phyloP scores from a whole-genome alignment of 2,329 filamentous ascomycete genomes.

The Claviceps digitariae region DNA sequence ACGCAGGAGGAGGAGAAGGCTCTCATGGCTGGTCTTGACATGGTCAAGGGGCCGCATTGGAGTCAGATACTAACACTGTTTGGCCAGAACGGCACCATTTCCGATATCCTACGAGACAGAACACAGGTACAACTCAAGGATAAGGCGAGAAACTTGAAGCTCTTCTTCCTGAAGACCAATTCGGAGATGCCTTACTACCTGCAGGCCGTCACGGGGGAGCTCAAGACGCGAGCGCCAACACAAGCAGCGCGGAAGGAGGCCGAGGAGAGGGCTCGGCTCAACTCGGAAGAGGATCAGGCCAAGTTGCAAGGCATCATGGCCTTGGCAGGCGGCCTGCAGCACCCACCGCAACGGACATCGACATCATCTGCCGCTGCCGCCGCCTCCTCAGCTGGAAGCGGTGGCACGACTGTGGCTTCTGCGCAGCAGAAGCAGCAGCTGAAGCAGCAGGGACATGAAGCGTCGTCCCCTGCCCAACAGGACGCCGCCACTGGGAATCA shows the following conservation, averaged over 20 bases:
- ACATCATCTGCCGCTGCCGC: not conserved
- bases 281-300: constrained; percentile 45
- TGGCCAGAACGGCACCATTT: constrained; percentile 65
- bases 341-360: constrained; percentile 17
- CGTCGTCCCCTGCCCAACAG: not conserved
- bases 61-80: constrained; percentile 80
- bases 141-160: constrained; percentile 77
- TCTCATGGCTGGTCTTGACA: constrained; percentile 74
- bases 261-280: constrained; percentile 46
- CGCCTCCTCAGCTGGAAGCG: constrained; percentile 11
- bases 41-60: constrained; percentile 86
- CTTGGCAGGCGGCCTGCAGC: constrained; percentile 38
- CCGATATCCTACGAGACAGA: constrained; percentile 71
- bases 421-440: not conserved
- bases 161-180: constrained; percentile 84
- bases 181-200: constrained; percentile 84
- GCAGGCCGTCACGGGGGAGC: constrained; percentile 75
- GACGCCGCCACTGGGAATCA: not conserved
- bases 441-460: constrained; percentile 5
- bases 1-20: constrained; percentile 81
- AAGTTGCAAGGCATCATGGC: constrained; percentile 47
- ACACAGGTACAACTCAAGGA: constrained; percentile 90
- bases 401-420: constrained; percentile 20
- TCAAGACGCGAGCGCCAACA: constrained; percentile 71
- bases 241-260: constrained; percentile 57